Evolutionary conservation across 2,329 filamentous ascomycete species (phyloP).

Genomic region (Diaporthe citrichinensis): DNA sequence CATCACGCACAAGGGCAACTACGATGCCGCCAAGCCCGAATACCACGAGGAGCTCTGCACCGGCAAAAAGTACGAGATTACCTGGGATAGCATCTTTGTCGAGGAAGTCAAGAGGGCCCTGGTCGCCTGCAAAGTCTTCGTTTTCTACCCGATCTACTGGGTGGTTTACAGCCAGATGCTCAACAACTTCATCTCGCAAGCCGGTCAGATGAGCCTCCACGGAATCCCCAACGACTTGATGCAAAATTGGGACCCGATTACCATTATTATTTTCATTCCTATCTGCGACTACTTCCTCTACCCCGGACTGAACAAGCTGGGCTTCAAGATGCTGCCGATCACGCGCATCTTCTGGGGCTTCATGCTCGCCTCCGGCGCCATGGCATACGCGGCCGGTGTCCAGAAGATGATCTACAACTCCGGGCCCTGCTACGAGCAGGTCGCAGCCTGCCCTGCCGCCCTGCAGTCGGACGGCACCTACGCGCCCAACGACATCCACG

Average conservation of each 20-base stretch:
- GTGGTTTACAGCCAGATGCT: conserved; percentile 73
- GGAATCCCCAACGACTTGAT: conserved; percentile 80
- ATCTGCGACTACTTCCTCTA: conserved; percentile 73
- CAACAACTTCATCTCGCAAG: conserved; percentile 76
- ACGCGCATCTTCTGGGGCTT: conserved; percentile 77
- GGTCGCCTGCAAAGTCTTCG: conserved; percentile 80
- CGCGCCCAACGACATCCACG: conserved; percentile 38
- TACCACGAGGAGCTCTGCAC: conserved; percentile 77
- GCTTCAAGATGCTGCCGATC: conserved; percentile 75
- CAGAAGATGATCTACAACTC: conserved; percentile 42
- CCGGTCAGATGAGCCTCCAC: conserved; percentile 68
- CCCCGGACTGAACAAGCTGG: conserved; percentile 68
- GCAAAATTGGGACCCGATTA: conserved; percentile 77
- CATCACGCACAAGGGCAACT: conserved; percentile 75
- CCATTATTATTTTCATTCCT: conserved; percentile 77
- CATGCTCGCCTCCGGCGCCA: conserved; percentile 46
- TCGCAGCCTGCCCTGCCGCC: conserved; percentile 37
- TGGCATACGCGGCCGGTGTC: conserved; percentile 40
- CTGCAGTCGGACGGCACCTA: conserved; percentile 35
- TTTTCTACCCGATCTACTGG: conserved; percentile 76
- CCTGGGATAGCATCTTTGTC: conserved; percentile 79
- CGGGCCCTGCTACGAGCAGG: conserved; percentile 38
- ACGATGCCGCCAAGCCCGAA: conserved; percentile 79
- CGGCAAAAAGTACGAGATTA: conserved; percentile 66
- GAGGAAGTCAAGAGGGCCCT: conserved; percentile 77